These are phyloP conservation scores for Neltuma alba DNA, from an alignment of 306 rosid species.

Conservation along the genomic window DNA sequence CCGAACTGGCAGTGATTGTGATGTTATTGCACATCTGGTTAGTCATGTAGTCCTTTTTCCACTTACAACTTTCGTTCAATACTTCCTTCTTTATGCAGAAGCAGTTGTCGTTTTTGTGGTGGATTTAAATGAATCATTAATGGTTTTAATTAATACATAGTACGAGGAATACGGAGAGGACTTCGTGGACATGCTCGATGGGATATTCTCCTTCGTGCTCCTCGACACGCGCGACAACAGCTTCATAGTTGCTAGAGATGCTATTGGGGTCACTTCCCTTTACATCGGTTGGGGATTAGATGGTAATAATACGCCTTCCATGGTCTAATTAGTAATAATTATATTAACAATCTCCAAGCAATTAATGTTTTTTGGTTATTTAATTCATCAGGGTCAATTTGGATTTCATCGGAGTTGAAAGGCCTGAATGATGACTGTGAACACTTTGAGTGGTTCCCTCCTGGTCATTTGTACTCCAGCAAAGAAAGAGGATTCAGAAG, in stretches of 20 bases:
- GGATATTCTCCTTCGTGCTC: slow-evolving; percentile 78
- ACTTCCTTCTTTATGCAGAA: background rate
- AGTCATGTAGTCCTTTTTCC: slow-evolving; percentile 3
- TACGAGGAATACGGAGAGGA: slow-evolving; percentile 81
- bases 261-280: slow-evolving; percentile 84
- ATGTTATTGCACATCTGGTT: slow-evolving; percentile 87
- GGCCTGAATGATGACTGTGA: slow-evolving; percentile 78
- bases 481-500: slow-evolving; percentile 61
- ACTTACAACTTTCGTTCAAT: too few species aligned
- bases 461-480: slow-evolving; percentile 87
- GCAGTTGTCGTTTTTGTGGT: background rate
- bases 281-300: slow-evolving; percentile 91
- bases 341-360: background rate
- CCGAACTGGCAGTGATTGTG: slow-evolving; percentile 84
- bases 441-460: slow-evolving; percentile 75
- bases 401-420: slow-evolving; percentile 81
- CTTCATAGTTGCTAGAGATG: slow-evolving; percentile 84
- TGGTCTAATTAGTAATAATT: background rate
- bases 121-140: background rate
- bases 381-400: slow-evolving; percentile 61
- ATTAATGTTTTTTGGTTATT: background rate
- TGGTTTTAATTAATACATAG: slow-evolving; percentile 29
- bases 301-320: slow-evolving; percentile 39
- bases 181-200: slow-evolving; percentile 81
- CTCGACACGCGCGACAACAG: slow-evolving; percentile 87